phyloP scores from a whole-genome alignment of 805 yeast species.

The Cyberlindnera japonica region DNA sequence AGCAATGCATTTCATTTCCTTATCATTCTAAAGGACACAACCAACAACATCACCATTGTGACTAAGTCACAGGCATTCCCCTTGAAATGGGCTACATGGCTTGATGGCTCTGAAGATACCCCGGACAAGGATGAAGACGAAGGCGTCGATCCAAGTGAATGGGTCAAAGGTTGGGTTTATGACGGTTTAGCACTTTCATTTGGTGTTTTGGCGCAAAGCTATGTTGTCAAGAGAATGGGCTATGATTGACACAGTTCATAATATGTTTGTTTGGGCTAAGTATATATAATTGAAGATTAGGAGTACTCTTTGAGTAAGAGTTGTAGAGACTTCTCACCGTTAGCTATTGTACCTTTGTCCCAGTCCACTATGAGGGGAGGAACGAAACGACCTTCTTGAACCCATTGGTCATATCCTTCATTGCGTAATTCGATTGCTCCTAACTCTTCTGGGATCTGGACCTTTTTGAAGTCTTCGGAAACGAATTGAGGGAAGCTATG shows the following conservation, averaged over 20 bases:
- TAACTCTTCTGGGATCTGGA: constrained; percentile 10
- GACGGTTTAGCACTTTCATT: constrained; percentile 75
- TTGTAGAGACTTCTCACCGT: constrained; percentile 38
- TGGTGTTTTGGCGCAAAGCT: constrained; percentile 86
- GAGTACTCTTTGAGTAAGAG: constrained; percentile 16
- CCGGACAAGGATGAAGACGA: constrained; percentile 35
- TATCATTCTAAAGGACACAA: constrained; percentile 70
- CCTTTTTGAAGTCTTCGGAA: constrained; percentile 8
- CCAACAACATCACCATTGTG: constrained; percentile 68
- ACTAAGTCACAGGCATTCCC: constrained; percentile 91
- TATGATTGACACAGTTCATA: constrained; percentile 17
- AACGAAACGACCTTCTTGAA: constrained; percentile 28
- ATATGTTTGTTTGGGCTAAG: too few relatives aligned
- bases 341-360: constrained; percentile 54
- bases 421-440: constrained; percentile 7
- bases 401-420: constrained; percentile 13
- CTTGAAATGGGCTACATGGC: constrained; percentile 88
- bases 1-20: constrained; percentile 66
- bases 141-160: constrained; percentile 71
- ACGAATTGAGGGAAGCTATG: constrained; percentile 24
- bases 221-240: constrained; percentile 83
- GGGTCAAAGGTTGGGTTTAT: constrained; percentile 78
- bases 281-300: too few relatives aligned
- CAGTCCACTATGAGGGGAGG: constrained; percentile 60
- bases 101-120: constrained; percentile 36